Conservation (phyloP, 2,329 filamentous ascomycete genomes). For the Leptographium galeiforme region DNA sequence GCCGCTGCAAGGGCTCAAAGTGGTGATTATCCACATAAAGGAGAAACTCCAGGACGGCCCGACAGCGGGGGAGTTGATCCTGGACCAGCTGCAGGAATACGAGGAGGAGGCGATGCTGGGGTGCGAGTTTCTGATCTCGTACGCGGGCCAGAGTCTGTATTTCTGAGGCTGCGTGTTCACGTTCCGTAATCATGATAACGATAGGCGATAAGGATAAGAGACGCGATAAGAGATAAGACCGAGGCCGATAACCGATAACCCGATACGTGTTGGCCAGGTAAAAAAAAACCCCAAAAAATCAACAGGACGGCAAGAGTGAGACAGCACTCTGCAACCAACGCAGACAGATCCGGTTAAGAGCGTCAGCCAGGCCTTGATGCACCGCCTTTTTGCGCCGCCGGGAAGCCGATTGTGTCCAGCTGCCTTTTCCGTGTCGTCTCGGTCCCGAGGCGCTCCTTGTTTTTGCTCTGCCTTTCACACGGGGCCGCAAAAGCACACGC, state of each 20-base stretch:
- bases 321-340: too few relatives aligned
- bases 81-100: conserved; percentile 53
- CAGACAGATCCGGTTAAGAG: too few relatives aligned
- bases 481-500: too few relatives aligned
- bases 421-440: too few relatives aligned
- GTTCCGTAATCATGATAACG: neutral
- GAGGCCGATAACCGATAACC: too few relatives aligned
- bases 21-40: conserved; percentile 91
- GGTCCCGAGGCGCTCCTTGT: too few relatives aligned
- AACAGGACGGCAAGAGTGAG: too few relatives aligned
- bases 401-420: neutral
- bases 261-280: too few relatives aligned
- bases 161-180: conserved; percentile 22
- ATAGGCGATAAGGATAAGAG: neutral
- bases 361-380: neutral
- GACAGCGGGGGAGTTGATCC: conserved; percentile 49
- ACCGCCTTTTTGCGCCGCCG: neutral
- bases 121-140: conserved; percentile 65
- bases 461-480: too few relatives aligned
- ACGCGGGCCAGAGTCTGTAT: conserved; percentile 46
- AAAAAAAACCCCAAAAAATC: too few relatives aligned
- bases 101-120: conserved; percentile 56
- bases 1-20: conserved; percentile 52
- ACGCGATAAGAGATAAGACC: too few relatives aligned
- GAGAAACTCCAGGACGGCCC: conserved; percentile 66